phyloP scores from a whole-genome alignment of 169 alveolate species.

The Theileria annulata region DNA sequence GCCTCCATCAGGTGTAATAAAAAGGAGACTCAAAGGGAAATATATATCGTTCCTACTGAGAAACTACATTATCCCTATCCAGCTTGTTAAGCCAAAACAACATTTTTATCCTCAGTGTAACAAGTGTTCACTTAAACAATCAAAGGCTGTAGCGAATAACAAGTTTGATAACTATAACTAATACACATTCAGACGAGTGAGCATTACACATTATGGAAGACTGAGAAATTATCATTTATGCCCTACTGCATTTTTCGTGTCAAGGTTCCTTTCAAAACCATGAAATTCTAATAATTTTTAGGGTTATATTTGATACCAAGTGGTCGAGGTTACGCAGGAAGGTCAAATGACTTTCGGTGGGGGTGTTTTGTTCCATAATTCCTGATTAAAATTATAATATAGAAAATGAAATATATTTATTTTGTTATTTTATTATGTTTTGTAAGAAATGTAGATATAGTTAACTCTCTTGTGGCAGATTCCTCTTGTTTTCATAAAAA shows the following conservation, averaged over 20 bases:
- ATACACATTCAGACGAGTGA: constrained; percentile 21
- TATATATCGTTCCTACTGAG: constrained; percentile 51
- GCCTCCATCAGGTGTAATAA: constrained; percentile 75
- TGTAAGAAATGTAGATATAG: background rate
- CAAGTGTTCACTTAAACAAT: constrained; percentile 64
- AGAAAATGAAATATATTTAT: background rate
- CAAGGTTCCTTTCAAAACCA: constrained; percentile 19
- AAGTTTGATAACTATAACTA: background rate
- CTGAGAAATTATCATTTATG: constrained; percentile 56
- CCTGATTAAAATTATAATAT: constrained; percentile 3
- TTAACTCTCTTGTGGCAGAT: constrained; percentile 23
- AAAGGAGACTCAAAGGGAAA: constrained; percentile 26
- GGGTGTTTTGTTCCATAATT: constrained; percentile 1
- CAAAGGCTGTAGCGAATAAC: constrained; percentile 44
- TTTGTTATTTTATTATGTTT: background rate
- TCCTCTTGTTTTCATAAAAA: constrained; percentile 32
- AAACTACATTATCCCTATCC: constrained; percentile 36
- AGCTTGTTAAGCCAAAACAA: constrained; percentile 65
- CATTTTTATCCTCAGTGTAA: constrained; percentile 76
- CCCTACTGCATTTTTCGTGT: constrained; percentile 50
- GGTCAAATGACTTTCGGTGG: constrained; percentile 9
- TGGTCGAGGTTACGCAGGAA: constrained; percentile 30
- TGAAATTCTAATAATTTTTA: background rate
- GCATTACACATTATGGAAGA: constrained; percentile 60
- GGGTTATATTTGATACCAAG: constrained; percentile 50